These are phyloP conservation scores for Suhomyces sp. DNA, from an alignment of 805 yeast genomes.

Conservation along the genomic window DNA sequence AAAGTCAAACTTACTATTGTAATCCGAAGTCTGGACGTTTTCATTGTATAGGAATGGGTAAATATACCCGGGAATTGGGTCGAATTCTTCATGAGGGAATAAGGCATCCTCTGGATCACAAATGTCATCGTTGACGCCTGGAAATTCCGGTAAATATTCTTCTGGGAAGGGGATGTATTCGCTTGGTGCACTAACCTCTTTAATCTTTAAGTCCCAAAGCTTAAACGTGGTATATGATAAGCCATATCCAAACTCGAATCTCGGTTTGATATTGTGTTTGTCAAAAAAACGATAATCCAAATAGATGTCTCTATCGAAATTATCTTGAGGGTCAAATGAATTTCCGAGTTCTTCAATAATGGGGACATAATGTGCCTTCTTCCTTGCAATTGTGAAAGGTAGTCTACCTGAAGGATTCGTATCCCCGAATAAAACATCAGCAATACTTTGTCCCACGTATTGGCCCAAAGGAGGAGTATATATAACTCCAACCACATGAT, in stretches of 20 bases:
- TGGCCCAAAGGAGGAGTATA: conserved; percentile 60
- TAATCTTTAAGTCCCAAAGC: conserved; percentile 37
- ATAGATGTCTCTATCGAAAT: conserved; percentile 47
- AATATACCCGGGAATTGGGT: conserved; percentile 55
- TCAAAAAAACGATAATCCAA: conserved; percentile 61
- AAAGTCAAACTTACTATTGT: conserved; percentile 37
- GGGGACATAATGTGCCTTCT: conserved; percentile 46
- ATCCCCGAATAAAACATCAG: conserved; percentile 60
- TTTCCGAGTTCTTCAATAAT: conserved; percentile 34
- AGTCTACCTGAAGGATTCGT: conserved; percentile 62
- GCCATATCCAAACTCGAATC: conserved; percentile 65
- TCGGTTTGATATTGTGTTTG: conserved; percentile 52
- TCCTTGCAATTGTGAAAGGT: conserved; percentile 63
- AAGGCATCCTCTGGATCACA: conserved; percentile 56
- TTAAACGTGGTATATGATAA: conserved; percentile 51
- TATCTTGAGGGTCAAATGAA: conserved; percentile 38
- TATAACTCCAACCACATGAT: conserved; percentile 57
- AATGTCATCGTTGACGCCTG: conserved; percentile 45
- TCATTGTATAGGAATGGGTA: conserved; percentile 51
- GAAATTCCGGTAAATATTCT: conserved; percentile 43
- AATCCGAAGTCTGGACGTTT: conserved; percentile 32
- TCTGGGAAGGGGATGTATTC: conserved; percentile 47
- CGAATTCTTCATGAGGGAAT: conserved; percentile 51
- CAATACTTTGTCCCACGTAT: conserved; percentile 54
- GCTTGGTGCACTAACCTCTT: conserved; percentile 42